A percentile compares a stretch with the other conserved stretches of the same genome.
These are phyloP conservation scores for Violaceomyces palustris DNA, from an alignment of 1,284 basidiomycete genomes.

Conservation along the genomic window DNA sequence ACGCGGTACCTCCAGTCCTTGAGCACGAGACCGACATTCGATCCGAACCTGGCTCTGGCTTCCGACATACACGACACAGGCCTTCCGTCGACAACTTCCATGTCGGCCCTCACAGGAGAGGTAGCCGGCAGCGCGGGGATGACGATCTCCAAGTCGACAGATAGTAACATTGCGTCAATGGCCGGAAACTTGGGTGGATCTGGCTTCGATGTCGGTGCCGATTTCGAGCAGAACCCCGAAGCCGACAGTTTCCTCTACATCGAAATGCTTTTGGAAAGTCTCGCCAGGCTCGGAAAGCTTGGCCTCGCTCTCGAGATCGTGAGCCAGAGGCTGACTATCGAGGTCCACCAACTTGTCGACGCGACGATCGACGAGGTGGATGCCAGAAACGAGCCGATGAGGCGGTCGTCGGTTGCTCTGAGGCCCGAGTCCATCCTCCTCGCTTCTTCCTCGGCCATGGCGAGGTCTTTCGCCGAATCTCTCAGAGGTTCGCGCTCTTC, in stretches of 20 bases:
- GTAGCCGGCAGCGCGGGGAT: neutral
- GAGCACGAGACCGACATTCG: slow-evolving; percentile 20
- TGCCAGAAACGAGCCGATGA: slow-evolving; percentile 53
- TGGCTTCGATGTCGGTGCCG: slow-evolving; percentile 4
- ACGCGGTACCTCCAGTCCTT: slow-evolving; percentile 25
- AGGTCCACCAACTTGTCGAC: slow-evolving; percentile 82
- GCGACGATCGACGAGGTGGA: slow-evolving; percentile 83
- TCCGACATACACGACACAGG: slow-evolving; percentile 20
- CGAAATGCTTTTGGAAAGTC: slow-evolving; percentile 84
- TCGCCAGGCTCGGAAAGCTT: slow-evolving; percentile 83
- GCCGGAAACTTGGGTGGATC: slow-evolving; percentile 5
- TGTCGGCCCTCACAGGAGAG: slow-evolving; percentile 22
- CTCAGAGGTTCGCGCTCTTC: slow-evolving; percentile 23
- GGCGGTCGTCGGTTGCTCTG: slow-evolving; percentile 61
- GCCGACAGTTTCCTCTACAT: slow-evolving; percentile 89
- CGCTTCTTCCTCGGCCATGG: slow-evolving; percentile 31
- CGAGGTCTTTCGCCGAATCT: slow-evolving; percentile 26
- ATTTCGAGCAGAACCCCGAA: slow-evolving; percentile 66
- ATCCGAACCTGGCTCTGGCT: slow-evolving; percentile 27
- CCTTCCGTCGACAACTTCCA: slow-evolving; percentile 14
- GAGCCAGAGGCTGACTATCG: slow-evolving; percentile 73
- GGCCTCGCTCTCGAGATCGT: slow-evolving; percentile 78
- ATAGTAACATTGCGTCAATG: no score
- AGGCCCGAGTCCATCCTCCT: slow-evolving; percentile 60
- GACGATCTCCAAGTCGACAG: neutral